A percentile compares a stretch with the other conserved stretches of the same genome.
These are phyloP conservation scores for Iris pallida DNA, from an alignment of 116 monocot species.

Conservation along the genomic window DNA sequence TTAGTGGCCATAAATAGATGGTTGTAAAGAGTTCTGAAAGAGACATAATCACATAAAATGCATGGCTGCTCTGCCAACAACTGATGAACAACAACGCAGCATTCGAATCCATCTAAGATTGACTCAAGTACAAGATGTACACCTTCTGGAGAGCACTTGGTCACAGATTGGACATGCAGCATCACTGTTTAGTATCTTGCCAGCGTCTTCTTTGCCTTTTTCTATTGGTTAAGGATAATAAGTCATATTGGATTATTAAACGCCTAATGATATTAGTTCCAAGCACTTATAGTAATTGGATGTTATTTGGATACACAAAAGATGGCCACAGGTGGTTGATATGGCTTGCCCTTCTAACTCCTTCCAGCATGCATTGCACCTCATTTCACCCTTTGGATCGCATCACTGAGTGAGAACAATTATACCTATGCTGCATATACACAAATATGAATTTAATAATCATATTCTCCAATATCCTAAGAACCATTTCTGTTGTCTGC, in stretches of 20 bases:
- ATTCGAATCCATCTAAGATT: background rate
- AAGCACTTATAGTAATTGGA: background rate
- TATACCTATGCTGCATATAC: background rate
- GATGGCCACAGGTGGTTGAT: conserved; percentile 83
- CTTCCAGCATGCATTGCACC: conserved; percentile 95
- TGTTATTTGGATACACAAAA: conserved; percentile 58
- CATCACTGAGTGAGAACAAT: background rate
- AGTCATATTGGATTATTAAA: conserved; percentile 1
- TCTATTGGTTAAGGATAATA: conserved; percentile 9
- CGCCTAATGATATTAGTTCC: background rate
- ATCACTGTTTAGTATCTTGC: conserved; percentile 79
- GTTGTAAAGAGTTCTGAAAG: background rate
- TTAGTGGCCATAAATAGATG: background rate
- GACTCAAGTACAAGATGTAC: background rate
- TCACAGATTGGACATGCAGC: conserved; percentile 89
- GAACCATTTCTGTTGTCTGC: no score
- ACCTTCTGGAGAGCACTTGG: conserved; percentile 95
- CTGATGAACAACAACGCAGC: background rate
- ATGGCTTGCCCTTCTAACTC: conserved; percentile 85
- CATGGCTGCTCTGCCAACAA: background rate
- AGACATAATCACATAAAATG: background rate
- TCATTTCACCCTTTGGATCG: conserved; percentile 44
- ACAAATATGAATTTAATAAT: background rate
- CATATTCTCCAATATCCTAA: no score
- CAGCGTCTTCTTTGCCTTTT: conserved; percentile 83